Conservation (phyloP, 2,329 filamentous ascomycete genomes). For the Rhynchosporium graminicola region DNA sequence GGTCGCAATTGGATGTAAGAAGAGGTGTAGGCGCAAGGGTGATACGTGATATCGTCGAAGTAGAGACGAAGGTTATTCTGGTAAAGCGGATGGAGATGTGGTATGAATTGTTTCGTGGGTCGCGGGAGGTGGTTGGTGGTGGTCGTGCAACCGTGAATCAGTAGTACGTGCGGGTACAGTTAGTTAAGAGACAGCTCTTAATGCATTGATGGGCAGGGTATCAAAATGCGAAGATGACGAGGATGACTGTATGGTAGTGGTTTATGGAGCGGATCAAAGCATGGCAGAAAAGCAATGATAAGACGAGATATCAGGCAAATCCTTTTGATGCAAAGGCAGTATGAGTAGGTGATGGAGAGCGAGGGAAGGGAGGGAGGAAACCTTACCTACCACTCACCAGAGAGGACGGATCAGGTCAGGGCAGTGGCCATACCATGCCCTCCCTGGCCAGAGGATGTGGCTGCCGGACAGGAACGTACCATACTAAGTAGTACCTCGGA, state of each 20-base stretch:
- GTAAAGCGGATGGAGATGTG: background rate
- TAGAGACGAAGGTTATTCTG: constrained; percentile 4
- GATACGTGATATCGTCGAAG: constrained; percentile 1
- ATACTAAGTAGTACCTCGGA: no score
- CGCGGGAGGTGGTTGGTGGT: background rate
- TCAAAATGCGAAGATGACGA: background rate
- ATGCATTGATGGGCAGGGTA: constrained; percentile 6
- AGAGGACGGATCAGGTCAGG: no score
- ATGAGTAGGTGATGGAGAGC: background rate
- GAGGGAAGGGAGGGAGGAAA: background rate
- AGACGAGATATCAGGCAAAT: background rate
- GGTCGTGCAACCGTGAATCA: background rate
- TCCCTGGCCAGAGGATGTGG: no score
- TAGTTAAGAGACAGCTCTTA: constrained; percentile 2
- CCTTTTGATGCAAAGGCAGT: constrained; percentile 3
- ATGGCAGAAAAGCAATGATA: background rate
- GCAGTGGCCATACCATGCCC: no score
- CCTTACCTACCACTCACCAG: no score
- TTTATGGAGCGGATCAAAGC: background rate
- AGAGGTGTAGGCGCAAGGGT: background rate
- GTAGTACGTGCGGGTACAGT: background rate
- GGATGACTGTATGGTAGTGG: constrained; percentile 7
- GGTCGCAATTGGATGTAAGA: constrained; percentile 24
- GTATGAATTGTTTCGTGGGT: constrained; percentile 2
- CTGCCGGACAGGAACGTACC: no score